Conservation (phyloP, 257 asterid genomes). For the Primulina tabacum region DNA sequence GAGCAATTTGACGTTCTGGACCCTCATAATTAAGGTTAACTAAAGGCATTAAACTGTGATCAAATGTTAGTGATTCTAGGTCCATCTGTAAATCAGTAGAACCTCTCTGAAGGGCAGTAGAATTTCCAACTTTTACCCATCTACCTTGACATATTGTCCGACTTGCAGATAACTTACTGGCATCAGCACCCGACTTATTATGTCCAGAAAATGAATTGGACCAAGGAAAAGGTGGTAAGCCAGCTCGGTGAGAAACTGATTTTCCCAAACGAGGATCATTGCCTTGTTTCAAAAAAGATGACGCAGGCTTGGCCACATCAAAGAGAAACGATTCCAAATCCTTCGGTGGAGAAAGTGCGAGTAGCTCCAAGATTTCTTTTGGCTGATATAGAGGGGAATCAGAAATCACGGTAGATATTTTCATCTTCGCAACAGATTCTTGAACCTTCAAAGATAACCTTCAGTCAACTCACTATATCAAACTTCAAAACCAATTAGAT, state of each 20-base stretch:
- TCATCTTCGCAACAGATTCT: slow-evolving; percentile 45
- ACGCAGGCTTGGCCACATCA: slow-evolving; percentile 56
- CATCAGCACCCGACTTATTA: slow-evolving; percentile 61
- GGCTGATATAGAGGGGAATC: slow-evolving; percentile 49
- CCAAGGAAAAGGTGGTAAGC: slow-evolving; percentile 94
- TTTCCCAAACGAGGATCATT: slow-evolving; percentile 67
- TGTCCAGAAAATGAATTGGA: slow-evolving; percentile 69
- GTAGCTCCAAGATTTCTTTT: slow-evolving; percentile 59
- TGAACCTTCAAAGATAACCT: slow-evolving; percentile 36
- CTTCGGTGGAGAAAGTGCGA: slow-evolving; percentile 71
- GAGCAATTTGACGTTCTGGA: slow-evolving; percentile 35
- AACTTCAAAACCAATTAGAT: slow-evolving; percentile 15
- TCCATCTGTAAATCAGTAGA: slow-evolving; percentile 45
- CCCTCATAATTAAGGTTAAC: slow-evolving; percentile 26
- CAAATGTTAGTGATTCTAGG: slow-evolving; percentile 61
- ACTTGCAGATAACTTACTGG: slow-evolving; percentile 55
- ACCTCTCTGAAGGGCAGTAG: slow-evolving; percentile 37
- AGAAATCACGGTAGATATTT: slow-evolving; percentile 21
- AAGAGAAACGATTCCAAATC: slow-evolving; percentile 75
- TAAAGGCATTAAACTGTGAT: slow-evolving; percentile 68
- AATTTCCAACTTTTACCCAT: slow-evolving; percentile 69
- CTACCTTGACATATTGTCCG: slow-evolving; percentile 71
- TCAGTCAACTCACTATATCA: slow-evolving; percentile 20
- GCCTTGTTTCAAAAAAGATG: slow-evolving; percentile 44
- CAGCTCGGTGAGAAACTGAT: slow-evolving; percentile 50